These are phyloP conservation scores for Excoecaria agallocha DNA, from an alignment of 345 rosid genomes.

Conservation along the genomic window DNA sequence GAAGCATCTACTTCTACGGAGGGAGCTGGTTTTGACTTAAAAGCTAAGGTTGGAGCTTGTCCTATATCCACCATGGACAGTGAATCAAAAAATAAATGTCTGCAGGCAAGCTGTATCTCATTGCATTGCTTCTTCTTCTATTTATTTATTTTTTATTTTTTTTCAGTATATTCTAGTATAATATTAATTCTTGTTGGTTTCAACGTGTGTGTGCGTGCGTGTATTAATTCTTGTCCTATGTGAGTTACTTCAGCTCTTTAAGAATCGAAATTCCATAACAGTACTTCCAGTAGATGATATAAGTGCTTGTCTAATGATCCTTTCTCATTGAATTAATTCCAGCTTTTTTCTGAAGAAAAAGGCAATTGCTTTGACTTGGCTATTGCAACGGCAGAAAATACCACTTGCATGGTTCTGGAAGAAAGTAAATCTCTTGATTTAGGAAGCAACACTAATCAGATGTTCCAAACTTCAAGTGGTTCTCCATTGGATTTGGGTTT, in stretches of 20 bases:
- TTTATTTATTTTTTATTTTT: no score
- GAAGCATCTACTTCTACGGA: slow-evolving; percentile 15
- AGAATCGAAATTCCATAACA: background rate
- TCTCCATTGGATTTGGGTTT: slow-evolving; percentile 29
- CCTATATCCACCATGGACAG: slow-evolving; percentile 6
- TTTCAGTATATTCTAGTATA: background rate
- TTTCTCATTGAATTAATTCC: slow-evolving; percentile 9
- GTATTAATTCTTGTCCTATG: background rate
- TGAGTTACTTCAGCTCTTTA: background rate
- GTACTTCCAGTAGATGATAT: background rate
- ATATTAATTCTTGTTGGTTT: background rate
- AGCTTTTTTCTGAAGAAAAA: slow-evolving; percentile 40
- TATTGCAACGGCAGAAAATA: slow-evolving; percentile 18
- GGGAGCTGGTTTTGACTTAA: slow-evolving; percentile 13
- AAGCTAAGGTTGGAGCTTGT: slow-evolving; percentile 17
- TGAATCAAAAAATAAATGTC: slow-evolving; percentile 28
- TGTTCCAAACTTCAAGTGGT: slow-evolving; percentile 17
- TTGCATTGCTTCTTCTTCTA: background rate
- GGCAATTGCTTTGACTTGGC: slow-evolving; percentile 3
- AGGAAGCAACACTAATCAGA: slow-evolving; percentile 20
- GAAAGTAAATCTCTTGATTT: slow-evolving; percentile 16
- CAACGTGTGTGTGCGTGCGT: no score
- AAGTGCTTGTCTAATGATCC: background rate
- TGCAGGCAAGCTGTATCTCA: slow-evolving; percentile 32
- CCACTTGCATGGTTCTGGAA: slow-evolving; percentile 15